Evolutionary conservation across 164 flowering plant genomes (phyloP), one percentile per base, ranked within the genome.

Genomic region (Vitis riparia): DNA sequence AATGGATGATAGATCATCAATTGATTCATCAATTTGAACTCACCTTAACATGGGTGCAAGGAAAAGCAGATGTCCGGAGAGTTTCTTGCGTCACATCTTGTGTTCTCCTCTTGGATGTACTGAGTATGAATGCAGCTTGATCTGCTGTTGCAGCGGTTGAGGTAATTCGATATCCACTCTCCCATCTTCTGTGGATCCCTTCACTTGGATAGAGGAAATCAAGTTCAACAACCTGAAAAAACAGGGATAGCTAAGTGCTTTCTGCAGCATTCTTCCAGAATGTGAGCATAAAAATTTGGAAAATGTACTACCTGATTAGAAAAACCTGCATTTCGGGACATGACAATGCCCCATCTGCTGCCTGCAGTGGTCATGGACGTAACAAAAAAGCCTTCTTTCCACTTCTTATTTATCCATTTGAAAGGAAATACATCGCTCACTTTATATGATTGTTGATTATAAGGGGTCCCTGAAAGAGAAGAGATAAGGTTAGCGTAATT

Each of bases 341-440:
- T 88, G 44, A 88, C 90, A 50, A 86, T 65, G 17, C 84, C 90
- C 90, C 92, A 88, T 65, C 72, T 75, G 77, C 68, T 83, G 48
- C 92, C 92, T 6, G 90, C 80, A 59, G 92, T 82, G 23, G 89
- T 64, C 89, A 88, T 88, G 61, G 89, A 79, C 55, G 92, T 88
- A 11, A 88, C 92, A 66, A 47, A 81, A 76, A 85, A 88, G 14
- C 90, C 92, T 72, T 88, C 92, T 77, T 80, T 86, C 92, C 92
- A 88, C 77, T 88, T 88, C 78, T 86, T 88, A 73, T 77, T 86
- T 63, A 88, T 88, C 92, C 92, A 88, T 78, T 86, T 86, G 73
- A 79, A 85, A 51, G 92, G 92, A 76, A 88, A 88, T 10, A 74
- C 62, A 48, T 86, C 89, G 78, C 89, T 82, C 5, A 88, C 92